Conservation (phyloP, 2,329 filamentous ascomycete genomes). For the Aspergillus sp. region DNA sequence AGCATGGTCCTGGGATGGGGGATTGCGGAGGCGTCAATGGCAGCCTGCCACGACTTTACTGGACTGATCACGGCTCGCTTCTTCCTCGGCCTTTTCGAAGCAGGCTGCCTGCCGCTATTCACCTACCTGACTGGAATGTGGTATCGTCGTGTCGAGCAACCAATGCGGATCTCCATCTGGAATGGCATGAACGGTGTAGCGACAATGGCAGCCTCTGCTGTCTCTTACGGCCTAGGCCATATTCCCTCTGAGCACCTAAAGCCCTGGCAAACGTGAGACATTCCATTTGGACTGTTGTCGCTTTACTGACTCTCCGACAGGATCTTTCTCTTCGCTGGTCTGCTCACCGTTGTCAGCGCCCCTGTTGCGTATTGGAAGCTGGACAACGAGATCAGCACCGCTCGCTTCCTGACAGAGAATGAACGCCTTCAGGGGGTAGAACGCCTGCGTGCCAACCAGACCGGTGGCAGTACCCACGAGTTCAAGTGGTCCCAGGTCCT, state of each 20-base stretch:
- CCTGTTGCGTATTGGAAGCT: constrained; percentile 61
- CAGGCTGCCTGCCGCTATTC: constrained; percentile 49
- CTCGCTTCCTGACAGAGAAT: constrained; percentile 47
- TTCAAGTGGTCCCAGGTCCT: constrained; percentile 48
- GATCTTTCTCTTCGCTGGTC: constrained; percentile 62
- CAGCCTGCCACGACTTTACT: constrained; percentile 47
- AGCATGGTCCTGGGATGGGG: constrained; percentile 49
- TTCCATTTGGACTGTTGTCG: neutral
- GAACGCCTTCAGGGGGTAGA: constrained; percentile 50
- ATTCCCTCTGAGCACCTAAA: constrained; percentile 46
- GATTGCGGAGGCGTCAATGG: constrained; percentile 49
- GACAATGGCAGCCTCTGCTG: constrained; percentile 56
- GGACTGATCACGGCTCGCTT: constrained; percentile 51
- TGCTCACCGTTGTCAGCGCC: constrained; percentile 59
- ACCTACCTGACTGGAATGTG: constrained; percentile 47
- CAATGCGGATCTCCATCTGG: constrained; percentile 63
- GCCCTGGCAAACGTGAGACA: constrained; percentile 51
- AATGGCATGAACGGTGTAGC: constrained; percentile 62
- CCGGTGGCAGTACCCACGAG: constrained; percentile 46
- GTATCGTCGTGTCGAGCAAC: constrained; percentile 58
- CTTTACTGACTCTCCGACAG: constrained; percentile 15
- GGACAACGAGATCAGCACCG: constrained; percentile 56
- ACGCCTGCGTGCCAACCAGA: constrained; percentile 52
- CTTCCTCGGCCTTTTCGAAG: constrained; percentile 55
- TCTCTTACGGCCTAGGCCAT: constrained; percentile 59